A percentile compares a stretch with the other conserved stretches of the same genome.
These are phyloP conservation scores for Fusarium hainanense DNA, from an alignment of 2,329 filamentous ascomycete species.

Conservation along the genomic window DNA sequence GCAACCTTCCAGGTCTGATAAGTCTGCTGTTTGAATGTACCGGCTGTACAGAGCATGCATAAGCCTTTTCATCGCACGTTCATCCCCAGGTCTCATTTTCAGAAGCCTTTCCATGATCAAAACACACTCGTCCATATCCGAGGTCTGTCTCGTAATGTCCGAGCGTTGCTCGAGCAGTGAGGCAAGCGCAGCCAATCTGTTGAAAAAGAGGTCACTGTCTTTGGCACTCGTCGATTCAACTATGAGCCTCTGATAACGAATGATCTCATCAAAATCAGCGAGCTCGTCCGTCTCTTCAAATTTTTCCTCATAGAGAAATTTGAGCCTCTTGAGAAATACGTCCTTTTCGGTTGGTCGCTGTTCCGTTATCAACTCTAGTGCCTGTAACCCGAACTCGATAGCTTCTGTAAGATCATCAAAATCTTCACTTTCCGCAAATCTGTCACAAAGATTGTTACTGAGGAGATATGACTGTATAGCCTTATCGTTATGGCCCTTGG, in stretches of 20 bases:
- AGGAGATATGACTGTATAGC: neutral
- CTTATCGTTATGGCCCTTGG: fast-evolving
- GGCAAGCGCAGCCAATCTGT: neutral
- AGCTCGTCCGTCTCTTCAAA: neutral
- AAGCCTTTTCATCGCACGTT: neutral
- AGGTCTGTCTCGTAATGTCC: fast-evolving
- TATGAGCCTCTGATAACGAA: neutral
- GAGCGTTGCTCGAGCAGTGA: neutral
- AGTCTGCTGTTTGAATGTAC: neutral
- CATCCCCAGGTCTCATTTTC: neutral
- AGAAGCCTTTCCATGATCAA: fast-evolving
- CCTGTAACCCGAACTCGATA: neutral
- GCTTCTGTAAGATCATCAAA: neutral
- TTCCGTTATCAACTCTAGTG: neutral
- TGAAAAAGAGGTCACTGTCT: fast-evolving
- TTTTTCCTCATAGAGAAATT: neutral
- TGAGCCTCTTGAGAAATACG: neutral
- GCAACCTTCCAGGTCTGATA: neutral
- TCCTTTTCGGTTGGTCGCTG: neutral
- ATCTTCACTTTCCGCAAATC: neutral
- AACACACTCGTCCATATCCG: neutral
- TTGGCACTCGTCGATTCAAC: fast-evolving
- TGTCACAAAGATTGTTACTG: neutral
- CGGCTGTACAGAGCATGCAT: neutral
- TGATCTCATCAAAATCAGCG: neutral